Base-by-base conservation (phyloP, 306 rosid species). In the Cyamopsis tetragonoloba region DNA sequence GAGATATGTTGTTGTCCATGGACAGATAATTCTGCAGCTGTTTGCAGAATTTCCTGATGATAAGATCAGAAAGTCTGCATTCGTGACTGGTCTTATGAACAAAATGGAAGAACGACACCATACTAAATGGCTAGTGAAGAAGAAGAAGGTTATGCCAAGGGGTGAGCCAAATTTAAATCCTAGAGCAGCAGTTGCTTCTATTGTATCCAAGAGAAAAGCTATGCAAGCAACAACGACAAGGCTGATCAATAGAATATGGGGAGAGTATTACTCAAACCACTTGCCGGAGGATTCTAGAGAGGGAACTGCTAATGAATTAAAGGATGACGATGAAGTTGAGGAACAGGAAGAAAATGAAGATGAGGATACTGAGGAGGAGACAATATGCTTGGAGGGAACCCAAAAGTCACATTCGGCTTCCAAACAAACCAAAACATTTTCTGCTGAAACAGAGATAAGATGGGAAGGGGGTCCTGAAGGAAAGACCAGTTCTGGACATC, bases 71-170 rank as follows among this genome's bases (percentile, higher is more conserved):
- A 90, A 74, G 70, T 90, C 82, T 75, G 74, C 99, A 35, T 93
- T 93, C 79, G 86, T 93, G 72, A 59, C 75, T 9, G 95, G 97
- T 58, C 97, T 93, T 28, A 2, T 56, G 28, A 79, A 61, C 17
- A 89, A 89, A 79, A 93, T 93, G 97, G 98, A 93, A 82, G 93
- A 60, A 75, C 82, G 96, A 6, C 97, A 77, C 84, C 98, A 93
- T 76, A 93, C 98, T 27, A 93, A 89, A 79, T 93, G 99, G 99
- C 55, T 86, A 31, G 83, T 93, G 51, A 90, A 85, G 76, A 81
- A 83, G 51, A 87, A 83, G 80, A 85, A 82, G 65, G 23, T 77
- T 35, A 7, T 80, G 46, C 85, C 80, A 1, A 77, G 74, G 83
- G 53, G 84, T 58, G 92, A 71, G 53, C 74, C 77, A 4, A 93